Evolutionary conservation across 2,329 filamentous ascomycete genomes (phyloP).

Genomic region (Cytospora piceicola): DNA sequence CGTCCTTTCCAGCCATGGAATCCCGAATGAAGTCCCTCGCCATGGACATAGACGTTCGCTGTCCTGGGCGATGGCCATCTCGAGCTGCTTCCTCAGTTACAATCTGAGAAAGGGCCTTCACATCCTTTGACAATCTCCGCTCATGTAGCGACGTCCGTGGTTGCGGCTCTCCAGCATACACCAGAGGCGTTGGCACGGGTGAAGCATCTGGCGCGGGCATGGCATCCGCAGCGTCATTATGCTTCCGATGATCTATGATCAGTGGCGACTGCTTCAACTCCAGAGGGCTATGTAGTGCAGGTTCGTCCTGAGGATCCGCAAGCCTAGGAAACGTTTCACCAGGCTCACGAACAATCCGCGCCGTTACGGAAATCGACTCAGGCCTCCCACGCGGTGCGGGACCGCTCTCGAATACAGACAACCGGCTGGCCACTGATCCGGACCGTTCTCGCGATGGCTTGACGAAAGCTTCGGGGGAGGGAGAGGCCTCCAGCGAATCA

Average conservation of each 20-base stretch:
- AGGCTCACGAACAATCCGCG: conserved; percentile 76
- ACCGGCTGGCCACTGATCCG: conserved; percentile 57
- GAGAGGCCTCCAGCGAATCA: conserved; percentile 50
- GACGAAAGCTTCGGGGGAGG: conserved; percentile 48
- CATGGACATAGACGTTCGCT: conserved; percentile 62
- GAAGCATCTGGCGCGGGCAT: conserved; percentile 35
- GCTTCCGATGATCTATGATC: conserved; percentile 59
- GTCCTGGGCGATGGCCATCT: conserved; percentile 43
- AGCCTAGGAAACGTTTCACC: conserved; percentile 46
- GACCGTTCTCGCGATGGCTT: conserved; percentile 50
- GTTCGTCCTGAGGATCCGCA: conserved; percentile 47
- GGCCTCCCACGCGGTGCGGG: conserved; percentile 53
- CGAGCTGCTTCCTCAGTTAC: conserved; percentile 15
- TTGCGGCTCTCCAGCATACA: conserved; percentile 34
- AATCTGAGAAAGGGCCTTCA: conserved; percentile 32
- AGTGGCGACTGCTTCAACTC: conserved; percentile 64
- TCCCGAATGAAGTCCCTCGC: conserved; percentile 63
- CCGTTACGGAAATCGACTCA: conserved; percentile 87
- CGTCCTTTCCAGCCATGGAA: conserved; percentile 49
- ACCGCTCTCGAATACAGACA: conserved; percentile 60
- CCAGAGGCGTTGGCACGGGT: conserved; percentile 31
- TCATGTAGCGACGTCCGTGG: conserved; percentile 53
- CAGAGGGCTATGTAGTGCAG: conserved; percentile 50
- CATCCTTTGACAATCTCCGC: conserved; percentile 50
- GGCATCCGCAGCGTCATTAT: conserved; percentile 38